Evolutionary conservation across 345 rosid genomes (phyloP).

Genomic region (Diplotaxis tenuifolia): DNA sequence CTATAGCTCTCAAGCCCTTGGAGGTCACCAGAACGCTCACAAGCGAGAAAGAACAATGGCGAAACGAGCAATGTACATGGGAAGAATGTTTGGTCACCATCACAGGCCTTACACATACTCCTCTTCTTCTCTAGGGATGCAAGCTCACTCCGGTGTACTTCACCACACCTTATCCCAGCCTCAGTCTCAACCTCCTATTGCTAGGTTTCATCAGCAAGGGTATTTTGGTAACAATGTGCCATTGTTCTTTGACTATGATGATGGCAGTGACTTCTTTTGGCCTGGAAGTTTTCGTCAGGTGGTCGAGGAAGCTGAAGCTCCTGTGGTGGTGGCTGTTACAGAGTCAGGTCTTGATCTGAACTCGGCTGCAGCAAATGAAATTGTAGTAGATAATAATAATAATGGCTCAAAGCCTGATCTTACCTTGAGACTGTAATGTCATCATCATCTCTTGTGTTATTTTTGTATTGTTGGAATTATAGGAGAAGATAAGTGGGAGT

Average conservation of each 20-base stretch:
- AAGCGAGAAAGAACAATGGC: slow-evolving; percentile 93
- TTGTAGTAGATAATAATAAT: slow-evolving; percentile 28
- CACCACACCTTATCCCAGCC: slow-evolving; percentile 47
- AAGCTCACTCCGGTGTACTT: slow-evolving; percentile 65
- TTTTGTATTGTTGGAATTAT: slow-evolving; percentile 9
- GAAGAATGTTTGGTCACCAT: slow-evolving; percentile 40
- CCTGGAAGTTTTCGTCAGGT: slow-evolving; percentile 87
- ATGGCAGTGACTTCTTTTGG: slow-evolving; percentile 56
- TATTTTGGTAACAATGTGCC: slow-evolving; percentile 52
- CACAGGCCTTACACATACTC: slow-evolving; percentile 54
- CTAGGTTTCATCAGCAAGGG: slow-evolving; percentile 64
- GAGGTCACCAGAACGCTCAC: slow-evolving; percentile 98
- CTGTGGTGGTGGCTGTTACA: slow-evolving; percentile 25
- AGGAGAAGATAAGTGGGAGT: slow-evolving; percentile 22
- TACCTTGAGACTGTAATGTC: slow-evolving; percentile 67
- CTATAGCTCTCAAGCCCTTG: slow-evolving; percentile 95
- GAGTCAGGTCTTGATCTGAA: slow-evolving; percentile 43
- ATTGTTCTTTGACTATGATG: slow-evolving; percentile 60
- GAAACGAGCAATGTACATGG: slow-evolving; percentile 87
- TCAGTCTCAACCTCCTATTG: slow-evolving; percentile 48
- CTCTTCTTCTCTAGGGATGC: slow-evolving; percentile 77
- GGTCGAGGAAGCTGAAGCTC: slow-evolving; percentile 32
- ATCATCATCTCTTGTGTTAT: slow-evolving; percentile 4
- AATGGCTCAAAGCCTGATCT: slow-evolving; percentile 64
- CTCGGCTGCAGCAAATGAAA: slow-evolving; percentile 28